Percentiles rank a stretch among this genome's conserved stretches.
Evolutionary conservation across 192 early-diverging fungal genomes (phyloP).

Genomic region (Piromyces finnis): DNA sequence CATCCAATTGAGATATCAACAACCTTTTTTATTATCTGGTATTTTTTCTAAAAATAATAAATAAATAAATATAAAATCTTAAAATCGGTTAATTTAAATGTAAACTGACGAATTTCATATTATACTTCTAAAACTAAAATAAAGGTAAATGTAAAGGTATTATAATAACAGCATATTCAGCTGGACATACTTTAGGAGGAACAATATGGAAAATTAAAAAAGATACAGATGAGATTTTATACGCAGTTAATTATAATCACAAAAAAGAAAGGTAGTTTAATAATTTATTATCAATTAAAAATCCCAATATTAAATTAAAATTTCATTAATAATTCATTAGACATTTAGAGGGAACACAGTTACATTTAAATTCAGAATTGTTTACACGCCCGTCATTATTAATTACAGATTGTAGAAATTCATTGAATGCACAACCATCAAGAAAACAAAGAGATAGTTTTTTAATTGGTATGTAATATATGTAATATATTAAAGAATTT

Average conservation of each 20-base stretch:
- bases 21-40: conserved; percentile 56
- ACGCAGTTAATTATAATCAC: conserved; percentile 94
- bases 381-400: conserved; percentile 69
- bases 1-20: conserved; percentile 64
- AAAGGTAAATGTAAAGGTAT: conserved; percentile 63
- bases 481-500: no score
- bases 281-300: no score
- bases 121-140: neutral
- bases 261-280: conserved; percentile 76
- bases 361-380: conserved; percentile 22
- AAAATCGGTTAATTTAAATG: no score
- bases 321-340: conserved; percentile 10
- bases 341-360: conserved; percentile 58
- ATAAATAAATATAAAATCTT: no score
- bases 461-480: conserved; percentile 53
- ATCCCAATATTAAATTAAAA: neutral
- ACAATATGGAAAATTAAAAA: conserved; percentile 94
- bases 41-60: neutral
- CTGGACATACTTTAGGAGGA: conserved; percentile 89
- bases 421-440: conserved; percentile 23
- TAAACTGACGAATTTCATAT: no score
- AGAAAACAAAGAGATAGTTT: conserved; percentile 56
- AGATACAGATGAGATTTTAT: conserved; percentile 81
- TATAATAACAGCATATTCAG: conserved; percentile 72
- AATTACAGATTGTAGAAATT: conserved; percentile 38